Evolutionary conservation across 441 rosid species (phyloP).

Genomic region (Raphanus hybrid): DNA sequence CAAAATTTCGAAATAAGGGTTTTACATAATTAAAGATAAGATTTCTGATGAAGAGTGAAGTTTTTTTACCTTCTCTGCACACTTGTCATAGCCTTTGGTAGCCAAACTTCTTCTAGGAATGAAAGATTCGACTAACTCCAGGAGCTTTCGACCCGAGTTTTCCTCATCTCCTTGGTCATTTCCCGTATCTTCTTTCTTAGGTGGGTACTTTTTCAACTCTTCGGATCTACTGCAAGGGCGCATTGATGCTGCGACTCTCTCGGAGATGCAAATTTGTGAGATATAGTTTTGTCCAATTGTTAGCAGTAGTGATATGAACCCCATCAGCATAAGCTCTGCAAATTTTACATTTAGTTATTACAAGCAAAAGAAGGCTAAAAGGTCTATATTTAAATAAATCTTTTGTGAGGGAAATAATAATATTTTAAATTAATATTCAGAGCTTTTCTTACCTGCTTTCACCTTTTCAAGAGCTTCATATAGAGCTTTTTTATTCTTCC

Average conservation of each 20-base stretch:
- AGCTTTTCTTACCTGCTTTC: slow-evolving; percentile 57
- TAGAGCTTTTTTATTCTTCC: slow-evolving; percentile 58
- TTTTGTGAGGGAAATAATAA: neutral
- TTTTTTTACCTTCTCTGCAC: no score
- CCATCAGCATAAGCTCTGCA: slow-evolving; percentile 80
- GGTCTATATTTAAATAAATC: neutral
- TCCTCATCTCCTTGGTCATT: no score
- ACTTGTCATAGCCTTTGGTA: no score
- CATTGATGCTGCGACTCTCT: slow-evolving; percentile 49
- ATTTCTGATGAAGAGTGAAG: no score
- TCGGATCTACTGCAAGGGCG: slow-evolving; percentile 51
- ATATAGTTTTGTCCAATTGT: slow-evolving; percentile 57
- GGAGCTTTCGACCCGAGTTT: no score
- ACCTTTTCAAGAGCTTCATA: slow-evolving; percentile 73
- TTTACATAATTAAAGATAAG: no score
- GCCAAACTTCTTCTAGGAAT: no score
- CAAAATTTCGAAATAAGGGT: no score
- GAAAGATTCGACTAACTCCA: no score
- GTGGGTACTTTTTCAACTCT: no score
- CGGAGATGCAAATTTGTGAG: slow-evolving; percentile 49
- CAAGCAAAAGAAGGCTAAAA: neutral
- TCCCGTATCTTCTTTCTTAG: no score
- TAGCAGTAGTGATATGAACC: slow-evolving; percentile 69
- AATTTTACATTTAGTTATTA: neutral
- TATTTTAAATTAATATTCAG: neutral